phyloP scores from a whole-genome alignment of 1,284 basidiomycete genomes.

The Microbotryomycetes sp. region DNA sequence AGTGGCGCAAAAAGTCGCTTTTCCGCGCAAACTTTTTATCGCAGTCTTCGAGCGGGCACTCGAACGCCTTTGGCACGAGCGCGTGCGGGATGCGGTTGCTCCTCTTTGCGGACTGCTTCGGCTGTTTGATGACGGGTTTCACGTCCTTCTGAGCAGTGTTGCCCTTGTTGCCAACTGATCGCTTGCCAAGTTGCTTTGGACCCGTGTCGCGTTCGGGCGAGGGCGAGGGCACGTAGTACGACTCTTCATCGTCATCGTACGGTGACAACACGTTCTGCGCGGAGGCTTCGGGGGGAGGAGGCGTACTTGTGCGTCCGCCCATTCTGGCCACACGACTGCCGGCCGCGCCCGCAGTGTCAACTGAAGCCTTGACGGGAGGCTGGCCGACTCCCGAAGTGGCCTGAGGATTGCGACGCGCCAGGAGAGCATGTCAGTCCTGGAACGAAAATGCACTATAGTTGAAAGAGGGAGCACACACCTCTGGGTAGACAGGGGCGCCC shows the following conservation, averaged over 20 bases:
- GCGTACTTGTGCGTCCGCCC: too few relatives aligned
- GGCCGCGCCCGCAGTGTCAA: not conserved
- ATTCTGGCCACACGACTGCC: not conserved
- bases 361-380: not conserved
- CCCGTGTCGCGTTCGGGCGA: not conserved
- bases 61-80: not conserved
- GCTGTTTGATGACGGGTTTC: not conserved
- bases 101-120: not conserved
- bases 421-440: too few relatives aligned
- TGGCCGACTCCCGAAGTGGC: too few relatives aligned
- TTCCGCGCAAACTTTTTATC: slow-evolving; percentile 47
- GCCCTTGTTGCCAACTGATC: too few relatives aligned
- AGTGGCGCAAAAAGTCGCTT: slow-evolving; percentile 46
- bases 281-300: not conserved
- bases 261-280: too few relatives aligned
- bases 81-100: not conserved
- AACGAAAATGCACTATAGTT: too few relatives aligned
- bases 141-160: not conserved
- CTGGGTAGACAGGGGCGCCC: too few relatives aligned
- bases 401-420: too few relatives aligned
- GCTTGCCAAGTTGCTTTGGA: not conserved
- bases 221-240: not conserved
- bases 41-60: slow-evolving; percentile 42
- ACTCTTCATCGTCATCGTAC: not conserved
- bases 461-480: too few relatives aligned